These are phyloP conservation scores for Mortierella sp. DNA, from an alignment of 371 early-diverging fungal species.

Conservation along the genomic window DNA sequence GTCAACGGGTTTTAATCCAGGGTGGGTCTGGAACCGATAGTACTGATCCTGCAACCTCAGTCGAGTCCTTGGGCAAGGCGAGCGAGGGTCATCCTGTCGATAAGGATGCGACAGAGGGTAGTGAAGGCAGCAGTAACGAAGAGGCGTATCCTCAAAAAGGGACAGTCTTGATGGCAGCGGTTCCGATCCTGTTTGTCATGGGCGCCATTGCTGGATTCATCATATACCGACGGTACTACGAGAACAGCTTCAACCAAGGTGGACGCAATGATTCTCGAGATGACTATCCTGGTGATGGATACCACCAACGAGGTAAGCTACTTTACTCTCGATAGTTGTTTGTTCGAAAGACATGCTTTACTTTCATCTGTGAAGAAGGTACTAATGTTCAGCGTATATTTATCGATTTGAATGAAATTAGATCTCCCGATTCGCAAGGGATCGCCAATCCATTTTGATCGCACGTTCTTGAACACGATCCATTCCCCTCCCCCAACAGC, in stretches of 20 bases:
- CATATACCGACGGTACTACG: constrained; percentile 39
- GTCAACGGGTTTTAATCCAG: constrained; percentile 27
- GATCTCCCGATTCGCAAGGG: constrained; percentile 34
- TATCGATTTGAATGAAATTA: too few relatives aligned
- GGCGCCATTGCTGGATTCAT: constrained; percentile 50
- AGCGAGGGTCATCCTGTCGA: constrained; percentile 24
- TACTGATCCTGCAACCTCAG: constrained; percentile 12
- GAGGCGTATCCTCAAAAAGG: constrained; percentile 16
- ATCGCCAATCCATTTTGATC: constrained; percentile 51
- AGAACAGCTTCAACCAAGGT: constrained; percentile 37
- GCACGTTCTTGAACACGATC: constrained; percentile 43
- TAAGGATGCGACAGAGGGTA: neutral
- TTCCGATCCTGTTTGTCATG: constrained; percentile 46
- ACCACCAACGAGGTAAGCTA: constrained; percentile 31
- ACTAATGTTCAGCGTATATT: too few relatives aligned
- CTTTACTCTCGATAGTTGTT: too few relatives aligned
- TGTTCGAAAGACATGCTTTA: neutral
- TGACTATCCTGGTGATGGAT: constrained; percentile 22
- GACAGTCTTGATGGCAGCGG: constrained; percentile 25
- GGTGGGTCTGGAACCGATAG: constrained; percentile 8
- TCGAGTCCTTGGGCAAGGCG: constrained; percentile 24
- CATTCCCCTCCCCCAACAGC: constrained; percentile 47
- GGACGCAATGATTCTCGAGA: constrained; percentile 36
- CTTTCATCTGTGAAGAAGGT: neutral
- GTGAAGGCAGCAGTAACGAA: neutral